Evolutionary conservation across 2,329 filamentous ascomycete species (phyloP).

Genomic region (Penicillium griseofulvum): DNA sequence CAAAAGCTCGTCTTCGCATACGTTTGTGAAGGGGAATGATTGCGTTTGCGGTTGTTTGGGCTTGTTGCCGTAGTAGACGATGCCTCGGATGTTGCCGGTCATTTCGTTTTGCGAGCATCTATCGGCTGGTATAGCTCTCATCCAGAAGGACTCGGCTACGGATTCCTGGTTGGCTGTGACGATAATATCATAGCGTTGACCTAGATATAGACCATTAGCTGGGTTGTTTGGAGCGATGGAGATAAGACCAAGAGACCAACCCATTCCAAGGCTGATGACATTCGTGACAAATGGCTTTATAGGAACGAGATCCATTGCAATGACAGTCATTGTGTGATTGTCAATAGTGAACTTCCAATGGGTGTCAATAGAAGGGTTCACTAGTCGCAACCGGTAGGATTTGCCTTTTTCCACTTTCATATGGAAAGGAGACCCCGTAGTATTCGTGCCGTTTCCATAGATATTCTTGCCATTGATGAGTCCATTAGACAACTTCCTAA

Average conservation of each 20-base stretch:
- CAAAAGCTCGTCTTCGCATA: not conserved
- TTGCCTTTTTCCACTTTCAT: conserved; percentile 26
- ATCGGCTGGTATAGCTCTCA: conserved; percentile 33
- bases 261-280: conserved; percentile 47
- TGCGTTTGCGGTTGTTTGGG: not conserved
- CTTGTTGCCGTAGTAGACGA: not conserved
- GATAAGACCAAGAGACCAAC: conserved; percentile 18
- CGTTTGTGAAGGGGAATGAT: not conserved
- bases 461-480: conserved; percentile 47
- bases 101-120: conserved; percentile 1
- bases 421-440: conserved; percentile 40
- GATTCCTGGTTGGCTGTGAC: conserved; percentile 27
- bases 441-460: conserved; percentile 23
- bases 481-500: conserved; percentile 25
- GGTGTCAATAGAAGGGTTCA: conserved; percentile 28
- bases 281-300: conserved; percentile 55
- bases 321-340: conserved; percentile 57
- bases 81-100: conserved; percentile 1
- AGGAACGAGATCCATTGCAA: conserved; percentile 59
- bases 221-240: not conserved
- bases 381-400: conserved; percentile 28
- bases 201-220: conserved; percentile 14
- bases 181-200: conserved; percentile 43
- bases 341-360: conserved; percentile 48
- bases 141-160: conserved; percentile 30